These are phyloP conservation scores for Carex littledalei DNA, from an alignment of 176 grass and related monocot species.

Conservation along the genomic window DNA sequence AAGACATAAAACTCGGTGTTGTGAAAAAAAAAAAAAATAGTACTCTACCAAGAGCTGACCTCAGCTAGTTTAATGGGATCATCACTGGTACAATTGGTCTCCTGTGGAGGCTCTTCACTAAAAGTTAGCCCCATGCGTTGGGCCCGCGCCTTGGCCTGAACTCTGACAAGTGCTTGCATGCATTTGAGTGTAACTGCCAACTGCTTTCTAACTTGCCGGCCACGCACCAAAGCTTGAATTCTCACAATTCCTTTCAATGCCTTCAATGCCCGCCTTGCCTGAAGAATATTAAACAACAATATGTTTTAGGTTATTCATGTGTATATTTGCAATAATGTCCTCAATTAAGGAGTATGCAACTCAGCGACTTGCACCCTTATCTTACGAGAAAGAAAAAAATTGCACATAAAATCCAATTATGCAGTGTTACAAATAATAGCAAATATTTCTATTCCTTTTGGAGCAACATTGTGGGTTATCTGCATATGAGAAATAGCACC, in stretches of 20 bases:
- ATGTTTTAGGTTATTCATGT: background rate
- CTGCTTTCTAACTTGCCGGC: slow-evolving; percentile 75
- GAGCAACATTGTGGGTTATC: background rate
- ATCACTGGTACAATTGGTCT: slow-evolving; percentile 11
- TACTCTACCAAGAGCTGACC: slow-evolving; percentile 26
- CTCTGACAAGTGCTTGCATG: slow-evolving; percentile 71
- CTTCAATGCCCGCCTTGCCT: slow-evolving; percentile 72
- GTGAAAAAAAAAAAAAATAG: background rate
- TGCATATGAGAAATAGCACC: background rate
- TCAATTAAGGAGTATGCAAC: background rate
- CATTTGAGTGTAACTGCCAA: slow-evolving; percentile 63
- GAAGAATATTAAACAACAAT: slow-evolving; percentile 1
- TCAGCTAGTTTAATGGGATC: slow-evolving; percentile 64
- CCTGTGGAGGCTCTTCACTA: slow-evolving; percentile 10
- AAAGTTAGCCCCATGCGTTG: slow-evolving; percentile 33
- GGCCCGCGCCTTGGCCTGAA: slow-evolving; percentile 57
- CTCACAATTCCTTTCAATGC: slow-evolving; percentile 74
- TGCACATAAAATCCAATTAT: background rate
- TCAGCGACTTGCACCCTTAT: background rate
- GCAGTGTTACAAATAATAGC: background rate
- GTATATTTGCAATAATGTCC: background rate
- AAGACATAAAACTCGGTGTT: background rate
- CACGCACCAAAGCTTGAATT: slow-evolving; percentile 76
- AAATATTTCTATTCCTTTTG: background rate
- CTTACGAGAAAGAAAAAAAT: background rate